phyloP scores from a whole-genome alignment of 768 basidiomycete genomes.

The Boletus tylopilopsis region DNA sequence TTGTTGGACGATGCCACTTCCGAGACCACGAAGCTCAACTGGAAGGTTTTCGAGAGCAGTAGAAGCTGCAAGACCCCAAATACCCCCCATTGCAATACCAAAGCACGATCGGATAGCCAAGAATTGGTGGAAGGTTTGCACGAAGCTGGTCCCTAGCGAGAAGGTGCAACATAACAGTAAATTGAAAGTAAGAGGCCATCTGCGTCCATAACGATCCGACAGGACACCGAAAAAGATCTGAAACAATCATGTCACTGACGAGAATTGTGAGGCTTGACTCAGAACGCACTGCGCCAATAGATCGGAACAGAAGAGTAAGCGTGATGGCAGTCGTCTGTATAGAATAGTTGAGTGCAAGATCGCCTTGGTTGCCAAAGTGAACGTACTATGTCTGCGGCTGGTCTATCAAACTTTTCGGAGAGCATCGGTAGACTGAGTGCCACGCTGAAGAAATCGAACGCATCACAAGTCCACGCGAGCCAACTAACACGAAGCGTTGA shows the following conservation, averaged over 20 bases:
- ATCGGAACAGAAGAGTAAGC: conserved; percentile 85
- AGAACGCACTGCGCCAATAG: conserved; percentile 57
- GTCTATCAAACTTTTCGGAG: conserved; percentile 44
- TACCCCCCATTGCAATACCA: conserved; percentile 84
- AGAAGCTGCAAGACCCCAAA: conserved; percentile 84
- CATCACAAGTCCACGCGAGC: conserved; percentile 88
- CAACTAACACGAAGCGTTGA: conserved; percentile 40
- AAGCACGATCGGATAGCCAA: conserved; percentile 79
- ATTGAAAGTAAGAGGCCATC: conserved; percentile 87
- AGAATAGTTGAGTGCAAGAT: not conserved
- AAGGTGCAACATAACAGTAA: conserved; percentile 66
- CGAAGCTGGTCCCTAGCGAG: conserved; percentile 80
- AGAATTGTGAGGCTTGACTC: not conserved
- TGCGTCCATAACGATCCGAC: conserved; percentile 86
- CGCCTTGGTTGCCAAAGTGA: not conserved
- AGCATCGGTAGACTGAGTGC: conserved; percentile 53
- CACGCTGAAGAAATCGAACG: conserved; percentile 84
- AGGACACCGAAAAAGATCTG: conserved; percentile 74
- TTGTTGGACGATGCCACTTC: conserved; percentile 83
- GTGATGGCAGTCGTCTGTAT: conserved; percentile 77
- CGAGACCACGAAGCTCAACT: conserved; percentile 83
- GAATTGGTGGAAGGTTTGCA: conserved; percentile 71
- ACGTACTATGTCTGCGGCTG: conserved; percentile 43
- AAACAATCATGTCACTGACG: not conserved
- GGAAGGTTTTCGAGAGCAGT: conserved; percentile 90